Evolutionary conservation across 1,284 basidiomycete genomes (phyloP), one percentile per base, ranked within the genome.

Genomic region (Heliocybe sulcata): DNA sequence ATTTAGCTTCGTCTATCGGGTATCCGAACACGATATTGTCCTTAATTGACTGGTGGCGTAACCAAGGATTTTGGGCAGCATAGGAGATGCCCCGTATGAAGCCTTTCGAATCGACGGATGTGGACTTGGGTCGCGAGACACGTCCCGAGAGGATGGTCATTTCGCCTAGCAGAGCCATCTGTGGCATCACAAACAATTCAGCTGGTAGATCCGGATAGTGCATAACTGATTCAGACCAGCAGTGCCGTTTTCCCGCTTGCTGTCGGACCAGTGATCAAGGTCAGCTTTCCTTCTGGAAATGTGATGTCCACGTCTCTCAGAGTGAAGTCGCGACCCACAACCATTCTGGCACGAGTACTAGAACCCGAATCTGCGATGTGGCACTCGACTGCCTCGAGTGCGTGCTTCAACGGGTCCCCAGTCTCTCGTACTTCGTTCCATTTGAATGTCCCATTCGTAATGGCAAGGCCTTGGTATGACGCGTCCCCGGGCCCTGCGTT

Each of bases 211-310:
- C n/a, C n/a, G n/a, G n/a, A n/a, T n/a, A n/a, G n/a, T n/a, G n/a
- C n/a, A n/a, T n/a, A n/a, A n/a, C n/a, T n/a, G n/a, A n/a, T n/a
- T n/a, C n/a, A n/a, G 1, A 82, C 81, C 54, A 90, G 71, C 4
- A 92, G 67, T 0, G 87, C 86, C 0, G 87, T 89, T 71, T 94
- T 94, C 10, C 91, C 91, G 35, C 82, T 83, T 1, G 87, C 90
- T 0, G 90, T 91, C 0, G 90, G 85, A 1, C 85, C 85, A 33
- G 82, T 84, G 51, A 89, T 72, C 10, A 89, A 69, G 0, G 81
- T 80, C 49, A 90, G 65, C 65, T 81, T 72, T 12, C 85, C 82
- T 38, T 85, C 78, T 0, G 90, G 89, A 70, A 92, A 91, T 54
- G 72, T 66, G 51, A 92, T 72, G 45, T 72, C 75, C 49, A 92